A percentile compares a stretch with the other conserved stretches of the same genome.
Evolutionary conservation across 768 basidiomycete genomes (phyloP).

Genomic region (Kwoniella dejecticola): DNA sequence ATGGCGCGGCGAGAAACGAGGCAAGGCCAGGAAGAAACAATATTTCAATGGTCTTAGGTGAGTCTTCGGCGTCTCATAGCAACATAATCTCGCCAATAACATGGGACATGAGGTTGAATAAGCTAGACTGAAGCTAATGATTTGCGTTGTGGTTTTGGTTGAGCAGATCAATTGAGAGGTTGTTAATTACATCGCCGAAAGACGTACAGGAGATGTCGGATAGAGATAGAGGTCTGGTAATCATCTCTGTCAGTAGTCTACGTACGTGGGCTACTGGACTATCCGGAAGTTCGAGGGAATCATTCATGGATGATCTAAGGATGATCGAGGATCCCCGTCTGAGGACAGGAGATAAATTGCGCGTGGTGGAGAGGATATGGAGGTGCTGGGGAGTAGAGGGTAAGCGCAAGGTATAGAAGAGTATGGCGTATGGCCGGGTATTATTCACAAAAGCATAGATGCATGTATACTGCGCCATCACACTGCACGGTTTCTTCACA

Average conservation of each 20-base stretch:
- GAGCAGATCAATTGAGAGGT: constrained; percentile 47
- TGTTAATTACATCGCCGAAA: constrained; percentile 47
- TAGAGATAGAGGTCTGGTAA: constrained; percentile 48
- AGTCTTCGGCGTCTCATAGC: too few relatives aligned
- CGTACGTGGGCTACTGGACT: constrained; percentile 52
- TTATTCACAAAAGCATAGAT: too few relatives aligned
- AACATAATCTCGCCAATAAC: too few relatives aligned
- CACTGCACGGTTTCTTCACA: too few relatives aligned
- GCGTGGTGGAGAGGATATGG: constrained; percentile 84
- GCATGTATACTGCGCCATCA: too few relatives aligned
- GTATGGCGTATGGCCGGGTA: too few relatives aligned
- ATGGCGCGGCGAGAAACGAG: constrained; percentile 64
- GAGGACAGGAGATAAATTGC: constrained; percentile 70
- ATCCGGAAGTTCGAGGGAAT: constrained; percentile 50
- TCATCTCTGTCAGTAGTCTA: constrained; percentile 49
- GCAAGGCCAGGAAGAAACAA: constrained; percentile 59
- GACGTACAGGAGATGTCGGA: constrained; percentile 48
- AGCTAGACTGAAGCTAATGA: too few relatives aligned
- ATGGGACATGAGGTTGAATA: too few relatives aligned
- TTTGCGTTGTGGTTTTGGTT: too few relatives aligned
- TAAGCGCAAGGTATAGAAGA: constrained; percentile 10
- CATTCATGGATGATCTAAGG: constrained; percentile 80
- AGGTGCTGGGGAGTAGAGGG: constrained; percentile 69
- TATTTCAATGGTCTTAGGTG: constrained; percentile 71
- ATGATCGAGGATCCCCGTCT: constrained; percentile 77